Base-by-base conservation (phyloP, 805 yeast genomes). In the Teunomyces aglyptinius region DNA sequence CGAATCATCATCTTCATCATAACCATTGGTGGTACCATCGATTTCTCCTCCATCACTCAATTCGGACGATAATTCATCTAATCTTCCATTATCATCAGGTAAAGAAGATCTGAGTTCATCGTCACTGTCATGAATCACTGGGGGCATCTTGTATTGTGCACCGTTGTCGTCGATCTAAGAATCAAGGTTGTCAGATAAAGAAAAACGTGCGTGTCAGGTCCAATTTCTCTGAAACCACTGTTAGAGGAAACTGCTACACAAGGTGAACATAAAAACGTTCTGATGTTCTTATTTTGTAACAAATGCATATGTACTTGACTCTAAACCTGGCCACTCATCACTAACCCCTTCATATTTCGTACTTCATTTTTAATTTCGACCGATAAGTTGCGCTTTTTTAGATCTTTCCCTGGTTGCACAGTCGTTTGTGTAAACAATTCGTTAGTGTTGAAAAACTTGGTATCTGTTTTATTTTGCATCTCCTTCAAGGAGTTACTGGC, bases 281-380 rank as follows among this genome's bases (percentile, higher is more conserved):
- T 20, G 2, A 20, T 20, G 24, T 31, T 13, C 16, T 13, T 18
- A n/a, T 15, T 31, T 24, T 24, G 26, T 24, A 7, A 24, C 26
- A 24, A 8, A 24, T 31, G 6, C 13, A 4, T 12, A 31, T 3
- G 33, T 31, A 29, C 13, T 15, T 15, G 16, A 31, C 15, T 16
- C 45, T 49, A 66, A 3, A 54, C 67, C 44, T 67, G 65, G 0
- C 77, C 77, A 52, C 75, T 71, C 73, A 72, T 71, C 47, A 54
- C 71, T 54, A 68, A 50, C n/a, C 77, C 77, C 56, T 72, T 72
- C 34, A 72, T 67, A 41, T 67, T 57, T 44, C 77, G 57, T n/a
- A 72, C 66, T 42, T 66, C 71, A 44, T 61, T 65, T 50, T 61
- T 67, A 22, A 64, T 62, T 29, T 70, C 75, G 12, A 59, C 53